A percentile compares a stretch with the other conserved stretches of the same genome.
These are phyloP conservation scores for Linnemannia hyalina DNA, from an alignment of 192 early-diverging fungal species.

Conservation along the genomic window DNA sequence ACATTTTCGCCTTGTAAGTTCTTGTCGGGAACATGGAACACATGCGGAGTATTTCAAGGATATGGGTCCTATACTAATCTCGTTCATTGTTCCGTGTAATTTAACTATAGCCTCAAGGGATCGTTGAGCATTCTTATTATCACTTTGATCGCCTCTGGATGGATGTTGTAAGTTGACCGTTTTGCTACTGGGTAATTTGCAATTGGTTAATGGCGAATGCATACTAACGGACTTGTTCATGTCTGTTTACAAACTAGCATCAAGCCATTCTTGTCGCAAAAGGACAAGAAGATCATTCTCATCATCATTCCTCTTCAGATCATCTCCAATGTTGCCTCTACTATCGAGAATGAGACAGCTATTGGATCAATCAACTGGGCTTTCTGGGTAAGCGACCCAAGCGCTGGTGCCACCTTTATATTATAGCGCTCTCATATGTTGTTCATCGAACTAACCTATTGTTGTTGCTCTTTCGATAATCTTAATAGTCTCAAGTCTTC, in stretches of 20 bases:
- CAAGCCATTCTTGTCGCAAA: conserved; percentile 65
- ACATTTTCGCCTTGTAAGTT: conserved; percentile 67
- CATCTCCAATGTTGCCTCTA: conserved; percentile 63
- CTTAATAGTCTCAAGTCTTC: conserved; percentile 45
- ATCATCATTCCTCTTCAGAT: conserved; percentile 67
- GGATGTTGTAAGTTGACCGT: conserved; percentile 61
- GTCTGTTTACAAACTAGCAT: conserved; percentile 31
- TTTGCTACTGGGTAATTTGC: background rate
- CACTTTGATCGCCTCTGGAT: conserved; percentile 66
- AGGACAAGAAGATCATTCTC: conserved; percentile 67
- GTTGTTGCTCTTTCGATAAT: too few relatives aligned
- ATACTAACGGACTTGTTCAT: background rate
- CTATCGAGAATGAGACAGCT: conserved; percentile 61
- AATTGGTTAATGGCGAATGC: background rate
- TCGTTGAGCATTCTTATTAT: conserved; percentile 67
- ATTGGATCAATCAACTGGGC: conserved; percentile 66
- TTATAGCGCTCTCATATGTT: background rate
- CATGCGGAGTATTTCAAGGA: background rate
- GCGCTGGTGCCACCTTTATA: background rate
- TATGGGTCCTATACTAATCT: background rate
- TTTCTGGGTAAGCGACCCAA: conserved; percentile 61
- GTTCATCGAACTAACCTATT: background rate
- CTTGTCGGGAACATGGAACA: background rate
- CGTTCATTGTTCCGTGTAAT: background rate
- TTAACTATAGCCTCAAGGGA: conserved; percentile 58